Base-by-base conservation (phyloP, 2,329 filamentous ascomycete species). In the Exophiala mesophila region DNA sequence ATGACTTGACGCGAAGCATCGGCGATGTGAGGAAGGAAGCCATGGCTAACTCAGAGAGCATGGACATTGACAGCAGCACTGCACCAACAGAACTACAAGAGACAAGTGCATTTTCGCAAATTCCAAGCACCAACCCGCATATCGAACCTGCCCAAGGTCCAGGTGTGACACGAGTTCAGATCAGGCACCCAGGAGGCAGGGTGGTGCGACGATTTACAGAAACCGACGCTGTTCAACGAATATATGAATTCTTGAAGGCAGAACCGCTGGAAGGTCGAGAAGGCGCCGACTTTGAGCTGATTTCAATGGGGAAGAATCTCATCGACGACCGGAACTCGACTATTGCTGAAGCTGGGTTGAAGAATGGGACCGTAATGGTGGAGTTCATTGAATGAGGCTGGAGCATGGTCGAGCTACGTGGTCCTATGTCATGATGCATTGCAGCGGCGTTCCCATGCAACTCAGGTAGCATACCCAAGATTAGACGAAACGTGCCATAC, bases 191-290 rank as follows among this genome's bases (percentile, higher is more conserved):
- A 1, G 83, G 78, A 8, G 88, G 88, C 1, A 81, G 90, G 13
- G 77, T 95, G 7, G 89, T 98, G 45, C 82, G 88, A 20, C 79
- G 87, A n/a, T 98, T 98, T 65, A 70, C 73, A 7, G 65, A 89
- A 3, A 64, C 77, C 10, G 92, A 98, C 44, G 72, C 77, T 1
- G 88, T 98, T 9, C 76, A 80, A 41, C 79, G 86, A 9, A 81
- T 98, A 33, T 98, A 90, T 64, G 92, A 98, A 68, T 98, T 89
- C 88, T 79, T 98, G 52, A 98, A 97, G 69, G 83, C 89, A 1
- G 80, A 84, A 46, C 86, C 88, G 2, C 65, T 94, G 36, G 83
- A 89, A 53, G 88, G 84, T 56, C 90, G 88, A 63, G 76, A 78
- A 20, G 86, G 83, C 0, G 65, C 83, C 9, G 76, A 79, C 49